Evolutionary conservation across 208 protist genomes (phyloP).

Genomic region (Leishmania braziliensis): DNA sequence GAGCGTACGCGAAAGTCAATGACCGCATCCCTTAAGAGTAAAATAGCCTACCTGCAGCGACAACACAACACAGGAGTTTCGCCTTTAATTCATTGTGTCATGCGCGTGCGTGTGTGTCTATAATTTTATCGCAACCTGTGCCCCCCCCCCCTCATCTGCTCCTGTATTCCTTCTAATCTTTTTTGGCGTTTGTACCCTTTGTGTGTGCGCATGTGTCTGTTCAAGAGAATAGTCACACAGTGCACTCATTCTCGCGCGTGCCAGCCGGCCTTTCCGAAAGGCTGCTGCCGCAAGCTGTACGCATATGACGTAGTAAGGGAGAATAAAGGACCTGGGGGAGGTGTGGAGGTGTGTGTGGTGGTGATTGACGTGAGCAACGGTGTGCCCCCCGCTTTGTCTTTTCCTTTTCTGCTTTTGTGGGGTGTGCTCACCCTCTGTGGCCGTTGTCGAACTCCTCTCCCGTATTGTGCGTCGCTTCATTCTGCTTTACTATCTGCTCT

Average conservation of each 20-base stretch:
- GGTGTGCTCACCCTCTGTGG: background rate
- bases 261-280: background rate
- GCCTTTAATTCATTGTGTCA: too few relatives aligned
- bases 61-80: background rate
- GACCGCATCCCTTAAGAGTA: background rate
- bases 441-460: background rate
- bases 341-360: background rate
- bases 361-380: background rate
- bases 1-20: slow-evolving; percentile 21
- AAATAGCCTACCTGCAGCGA: background rate
- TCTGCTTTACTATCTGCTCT: background rate
- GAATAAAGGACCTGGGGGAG: background rate
- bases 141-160: background rate
- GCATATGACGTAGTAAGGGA: background rate
- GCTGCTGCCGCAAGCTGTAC: background rate
- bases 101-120: background rate
- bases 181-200: background rate
- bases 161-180: slow-evolving; percentile 15
- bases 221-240: background rate
- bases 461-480: background rate
- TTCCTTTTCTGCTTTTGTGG: background rate
- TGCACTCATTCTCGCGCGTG: background rate
- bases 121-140: background rate
- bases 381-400: background rate
- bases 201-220: slow-evolving; percentile 2